Conservation (phyloP, 2,329 filamentous ascomycete genomes). For the Salinomyces thailandicus region DNA sequence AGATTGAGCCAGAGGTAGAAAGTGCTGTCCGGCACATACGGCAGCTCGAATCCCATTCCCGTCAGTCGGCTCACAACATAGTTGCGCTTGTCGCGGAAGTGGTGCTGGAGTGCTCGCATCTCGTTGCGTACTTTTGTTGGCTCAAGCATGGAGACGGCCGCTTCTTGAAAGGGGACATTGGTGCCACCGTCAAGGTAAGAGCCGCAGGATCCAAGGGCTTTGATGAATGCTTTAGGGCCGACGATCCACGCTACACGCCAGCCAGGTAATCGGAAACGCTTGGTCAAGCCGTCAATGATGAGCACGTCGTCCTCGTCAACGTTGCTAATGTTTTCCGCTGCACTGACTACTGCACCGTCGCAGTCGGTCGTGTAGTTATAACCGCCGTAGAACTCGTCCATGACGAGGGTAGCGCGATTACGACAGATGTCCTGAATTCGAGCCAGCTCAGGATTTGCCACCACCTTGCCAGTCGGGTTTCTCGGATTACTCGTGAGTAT, state of each 20-base stretch:
- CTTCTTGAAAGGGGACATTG: conserved; percentile 92
- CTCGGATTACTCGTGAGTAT: conserved; percentile 92
- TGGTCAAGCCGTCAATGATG: conserved; percentile 90
- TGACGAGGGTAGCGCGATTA: conserved; percentile 80
- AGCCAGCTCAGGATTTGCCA: conserved; percentile 72
- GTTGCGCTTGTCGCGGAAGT: conserved; percentile 90
- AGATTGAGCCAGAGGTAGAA: conserved; percentile 81
- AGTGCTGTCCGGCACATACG: conserved; percentile 73
- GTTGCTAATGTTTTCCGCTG: conserved; percentile 81
- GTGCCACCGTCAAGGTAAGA: conserved; percentile 91
- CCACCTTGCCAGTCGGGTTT: conserved; percentile 84
- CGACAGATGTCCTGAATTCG: conserved; percentile 90
- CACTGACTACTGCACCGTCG: conserved; percentile 78
- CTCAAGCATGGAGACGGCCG: conserved; percentile 86
- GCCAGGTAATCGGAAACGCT: conserved; percentile 89
- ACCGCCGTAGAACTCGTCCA: conserved; percentile 82
- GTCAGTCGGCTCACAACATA: conserved; percentile 71
- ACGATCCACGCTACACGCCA: conserved; percentile 97
- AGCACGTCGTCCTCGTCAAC: conserved; percentile 76
- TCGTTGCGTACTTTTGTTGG: conserved; percentile 68
- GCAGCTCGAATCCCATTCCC: conserved; percentile 76
- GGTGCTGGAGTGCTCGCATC: conserved; percentile 78
- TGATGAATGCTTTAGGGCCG: conserved; percentile 91
- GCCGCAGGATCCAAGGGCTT: conserved; percentile 83
- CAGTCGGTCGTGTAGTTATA: conserved; percentile 94